Evolutionary conservation across 371 early-diverging fungal genomes (phyloP).

Genomic region (Neoconidiobolus thromboides): DNA sequence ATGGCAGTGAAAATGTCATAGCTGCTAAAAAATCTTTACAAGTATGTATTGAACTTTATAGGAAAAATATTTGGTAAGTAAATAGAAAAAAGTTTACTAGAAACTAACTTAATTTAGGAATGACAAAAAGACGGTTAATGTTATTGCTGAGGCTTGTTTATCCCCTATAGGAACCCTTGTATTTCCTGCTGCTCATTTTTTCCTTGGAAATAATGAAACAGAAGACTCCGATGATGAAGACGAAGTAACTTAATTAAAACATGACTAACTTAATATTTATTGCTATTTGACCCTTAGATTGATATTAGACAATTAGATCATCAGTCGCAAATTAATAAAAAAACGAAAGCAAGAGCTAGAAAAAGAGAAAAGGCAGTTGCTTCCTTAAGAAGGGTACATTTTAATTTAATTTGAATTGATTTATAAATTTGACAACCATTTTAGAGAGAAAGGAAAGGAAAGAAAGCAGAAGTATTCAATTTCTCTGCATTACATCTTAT

Average conservation of each 20-base stretch:
- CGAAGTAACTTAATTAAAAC: slow-evolving; percentile 10
- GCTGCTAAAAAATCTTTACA: slow-evolving; percentile 88
- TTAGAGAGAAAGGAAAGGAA: slow-evolving; percentile 31
- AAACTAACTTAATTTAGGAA: slow-evolving; percentile 25
- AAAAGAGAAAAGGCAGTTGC: slow-evolving; percentile 55
- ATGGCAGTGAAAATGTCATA: slow-evolving; percentile 48
- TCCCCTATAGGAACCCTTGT: slow-evolving; percentile 73
- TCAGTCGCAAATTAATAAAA: slow-evolving; percentile 53
- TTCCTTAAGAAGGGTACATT: slow-evolving; percentile 37
- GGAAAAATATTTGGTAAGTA: slow-evolving; percentile 68
- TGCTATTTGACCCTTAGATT: slow-evolving; percentile 9
- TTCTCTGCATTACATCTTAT: slow-evolving; percentile 84
- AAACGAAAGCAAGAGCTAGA: slow-evolving; percentile 53
- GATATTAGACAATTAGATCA: slow-evolving; percentile 60
- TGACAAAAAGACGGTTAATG: slow-evolving; percentile 92
- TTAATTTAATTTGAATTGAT: slow-evolving; percentile 9
- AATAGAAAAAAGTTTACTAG: not conserved
- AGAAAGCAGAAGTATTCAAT: slow-evolving; percentile 55
- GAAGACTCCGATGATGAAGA: slow-evolving; percentile 41
- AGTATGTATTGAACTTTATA: slow-evolving; percentile 86
- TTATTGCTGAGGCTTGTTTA: slow-evolving; percentile 89
- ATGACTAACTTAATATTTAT: not conserved
- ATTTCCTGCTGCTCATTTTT: slow-evolving; percentile 85
- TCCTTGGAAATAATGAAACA: slow-evolving; percentile 55
- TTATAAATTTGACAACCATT: slow-evolving; percentile 8